A percentile compares a stretch with the other conserved stretches of the same genome.
These are phyloP conservation scores for Camellia lanceoleosa DNA, from an alignment of 148 eudicot genomes.

Conservation along the genomic window DNA sequence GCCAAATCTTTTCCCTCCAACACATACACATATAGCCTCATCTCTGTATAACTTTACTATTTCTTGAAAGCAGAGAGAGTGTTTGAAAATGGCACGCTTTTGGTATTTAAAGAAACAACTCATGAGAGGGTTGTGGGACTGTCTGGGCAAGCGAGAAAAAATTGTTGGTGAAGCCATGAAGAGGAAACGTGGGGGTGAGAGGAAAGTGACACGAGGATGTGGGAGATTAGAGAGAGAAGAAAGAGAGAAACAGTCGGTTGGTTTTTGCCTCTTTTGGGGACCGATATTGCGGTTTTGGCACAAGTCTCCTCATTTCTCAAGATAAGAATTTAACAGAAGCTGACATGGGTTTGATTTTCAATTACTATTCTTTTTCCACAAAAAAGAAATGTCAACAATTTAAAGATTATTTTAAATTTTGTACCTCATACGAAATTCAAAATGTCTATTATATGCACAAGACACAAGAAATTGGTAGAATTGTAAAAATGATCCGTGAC, in stretches of 20 bases:
- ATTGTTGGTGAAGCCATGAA: conserved; percentile 19
- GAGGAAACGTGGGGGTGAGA: conserved; percentile 41
- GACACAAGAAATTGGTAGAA: no score
- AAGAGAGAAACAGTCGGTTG: neutral
- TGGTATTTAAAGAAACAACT: neutral
- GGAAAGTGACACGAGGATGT: conserved; percentile 46
- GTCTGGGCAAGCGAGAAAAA: conserved; percentile 13
- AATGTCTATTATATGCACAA: no score
- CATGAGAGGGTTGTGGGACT: neutral
- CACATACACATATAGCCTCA: conserved; percentile 72
- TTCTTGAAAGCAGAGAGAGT: neutral
- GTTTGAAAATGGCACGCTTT: neutral
- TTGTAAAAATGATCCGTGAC: no score
- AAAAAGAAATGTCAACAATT: no score
- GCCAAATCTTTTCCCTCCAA: conserved; percentile 62
- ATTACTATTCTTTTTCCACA: no score
- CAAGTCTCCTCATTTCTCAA: no score
- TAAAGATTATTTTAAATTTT: no score
- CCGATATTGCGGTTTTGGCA: no score
- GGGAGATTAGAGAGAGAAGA: neutral
- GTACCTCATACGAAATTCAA: no score
- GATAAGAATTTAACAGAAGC: no score
- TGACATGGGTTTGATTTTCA: no score
- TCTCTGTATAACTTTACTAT: conserved; percentile 2
- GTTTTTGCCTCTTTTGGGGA: neutral